phyloP scores from a whole-genome alignment of 1,284 basidiomycete species.

The Heterobasidion irregulare region DNA sequence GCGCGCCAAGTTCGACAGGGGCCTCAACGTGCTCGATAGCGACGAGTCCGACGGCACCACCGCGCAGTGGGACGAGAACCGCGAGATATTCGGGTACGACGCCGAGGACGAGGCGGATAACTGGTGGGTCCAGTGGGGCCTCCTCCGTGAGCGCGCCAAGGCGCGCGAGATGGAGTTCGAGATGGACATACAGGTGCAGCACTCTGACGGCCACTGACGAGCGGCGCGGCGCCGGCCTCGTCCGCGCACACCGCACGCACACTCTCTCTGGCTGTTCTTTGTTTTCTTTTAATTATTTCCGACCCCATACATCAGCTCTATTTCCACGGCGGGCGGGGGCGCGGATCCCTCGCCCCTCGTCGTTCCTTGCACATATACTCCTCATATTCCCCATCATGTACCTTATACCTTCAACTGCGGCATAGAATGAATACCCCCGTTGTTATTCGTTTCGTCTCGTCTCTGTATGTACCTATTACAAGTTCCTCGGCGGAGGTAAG shows the following conservation, averaged over 20 bases:
- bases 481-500: too few relatives aligned
- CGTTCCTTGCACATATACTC: too few relatives aligned
- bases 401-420: too few relatives aligned
- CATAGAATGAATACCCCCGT: too few relatives aligned
- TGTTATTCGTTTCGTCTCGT: too few relatives aligned
- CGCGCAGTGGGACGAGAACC: constrained; percentile 21
- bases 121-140: constrained; percentile 29
- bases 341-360: too few relatives aligned
- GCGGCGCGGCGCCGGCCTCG: too few relatives aligned
- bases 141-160: constrained; percentile 21
- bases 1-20: constrained; percentile 28
- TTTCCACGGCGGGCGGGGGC: too few relatives aligned
- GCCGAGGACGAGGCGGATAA: constrained; percentile 27
- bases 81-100: constrained; percentile 23
- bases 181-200: not conserved
- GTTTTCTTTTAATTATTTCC: not conserved
- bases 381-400: too few relatives aligned
- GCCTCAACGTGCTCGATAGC: constrained; percentile 24
- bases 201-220: not conserved
- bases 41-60: constrained; percentile 16
- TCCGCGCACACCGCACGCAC: too few relatives aligned
- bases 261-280: not conserved
- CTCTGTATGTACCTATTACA: too few relatives aligned
- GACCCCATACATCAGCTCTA: too few relatives aligned
- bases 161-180: not conserved